These are phyloP conservation scores for Schizosaccharomyces lindneri DNA, from an alignment of 805 yeast species.

Conservation along the genomic window DNA sequence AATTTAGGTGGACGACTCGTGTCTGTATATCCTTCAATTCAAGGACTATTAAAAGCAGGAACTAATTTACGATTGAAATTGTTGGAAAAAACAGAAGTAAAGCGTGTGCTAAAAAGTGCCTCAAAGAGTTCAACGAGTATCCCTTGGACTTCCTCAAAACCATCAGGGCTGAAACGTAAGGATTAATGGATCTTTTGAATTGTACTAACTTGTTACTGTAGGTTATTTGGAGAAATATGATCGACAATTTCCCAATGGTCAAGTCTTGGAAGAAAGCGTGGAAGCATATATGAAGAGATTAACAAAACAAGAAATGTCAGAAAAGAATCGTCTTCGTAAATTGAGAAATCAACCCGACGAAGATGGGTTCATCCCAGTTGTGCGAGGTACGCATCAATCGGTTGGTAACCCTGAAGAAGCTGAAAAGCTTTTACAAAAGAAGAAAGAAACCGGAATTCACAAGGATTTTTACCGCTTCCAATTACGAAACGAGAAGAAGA, in stretches of 20 bases:
- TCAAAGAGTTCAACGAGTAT: not conserved
- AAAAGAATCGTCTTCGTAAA: not conserved
- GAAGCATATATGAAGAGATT: not conserved
- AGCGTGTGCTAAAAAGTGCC: not conserved
- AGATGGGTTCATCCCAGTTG: slow-evolving; percentile 11
- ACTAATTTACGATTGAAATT: not conserved
- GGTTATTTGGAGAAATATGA: not conserved
- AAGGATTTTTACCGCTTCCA: slow-evolving; percentile 89
- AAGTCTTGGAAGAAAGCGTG: not conserved
- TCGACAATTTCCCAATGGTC: not conserved
- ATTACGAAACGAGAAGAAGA: slow-evolving; percentile 76
- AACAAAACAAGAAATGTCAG: not conserved
- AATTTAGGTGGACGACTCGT: not conserved
- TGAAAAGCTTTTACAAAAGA: slow-evolving; percentile 19
- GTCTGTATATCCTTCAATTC: not conserved
- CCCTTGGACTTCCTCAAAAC: not conserved
- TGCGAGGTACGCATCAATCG: slow-evolving; percentile 5
- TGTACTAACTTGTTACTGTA: not conserved
- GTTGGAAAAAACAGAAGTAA: not conserved
- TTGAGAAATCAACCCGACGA: slow-evolving; percentile 7
- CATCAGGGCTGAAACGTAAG: not conserved
- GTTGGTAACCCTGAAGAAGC: slow-evolving; percentile 10
- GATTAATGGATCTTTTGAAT: not conserved
- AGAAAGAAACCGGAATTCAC: slow-evolving; percentile 40
- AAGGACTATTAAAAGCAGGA: too few relatives aligned